These are phyloP conservation scores for Dryas drummondii DNA, from an alignment of 306 rosid species.

Conservation along the genomic window DNA sequence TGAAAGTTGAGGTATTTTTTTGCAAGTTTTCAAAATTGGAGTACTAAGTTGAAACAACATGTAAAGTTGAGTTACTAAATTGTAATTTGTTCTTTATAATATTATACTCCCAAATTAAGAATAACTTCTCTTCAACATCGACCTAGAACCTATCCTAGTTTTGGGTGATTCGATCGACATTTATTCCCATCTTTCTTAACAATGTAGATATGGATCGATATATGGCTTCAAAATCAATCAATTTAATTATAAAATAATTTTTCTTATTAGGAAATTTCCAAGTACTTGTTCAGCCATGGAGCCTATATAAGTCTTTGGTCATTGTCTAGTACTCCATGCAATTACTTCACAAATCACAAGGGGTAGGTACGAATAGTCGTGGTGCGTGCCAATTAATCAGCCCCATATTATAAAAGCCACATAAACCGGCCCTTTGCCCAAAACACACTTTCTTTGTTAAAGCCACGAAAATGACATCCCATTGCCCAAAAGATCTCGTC, in stretches of 20 bases:
- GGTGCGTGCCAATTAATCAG: too few relatives aligned
- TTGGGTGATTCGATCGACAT: background rate
- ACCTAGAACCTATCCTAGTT: background rate
- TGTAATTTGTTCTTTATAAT: too few relatives aligned
- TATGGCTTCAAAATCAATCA: background rate
- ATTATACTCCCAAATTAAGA: background rate
- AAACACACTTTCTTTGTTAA: background rate
- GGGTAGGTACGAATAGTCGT: background rate
- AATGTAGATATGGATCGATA: background rate
- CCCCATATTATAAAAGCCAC: background rate
- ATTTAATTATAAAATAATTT: background rate
- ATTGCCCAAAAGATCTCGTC: background rate
- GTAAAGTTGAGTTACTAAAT: too few relatives aligned
- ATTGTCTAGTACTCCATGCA: background rate
- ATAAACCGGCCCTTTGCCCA: background rate
- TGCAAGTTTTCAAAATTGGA: too few relatives aligned
- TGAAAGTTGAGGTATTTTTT: too few relatives aligned
- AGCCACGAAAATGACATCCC: background rate
- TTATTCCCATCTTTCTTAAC: background rate
- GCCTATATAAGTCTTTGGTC: slow-evolving; percentile 12
- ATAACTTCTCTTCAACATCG: slow-evolving; percentile 11
- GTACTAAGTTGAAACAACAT: too few relatives aligned
- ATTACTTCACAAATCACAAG: background rate
- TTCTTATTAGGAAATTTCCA: background rate
- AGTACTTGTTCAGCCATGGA: background rate